Evolutionary conservation across 169 alveolate species (phyloP), one percentile per base, ranked within the genome.

Genomic region (Besnoitia besnoiti): DNA sequence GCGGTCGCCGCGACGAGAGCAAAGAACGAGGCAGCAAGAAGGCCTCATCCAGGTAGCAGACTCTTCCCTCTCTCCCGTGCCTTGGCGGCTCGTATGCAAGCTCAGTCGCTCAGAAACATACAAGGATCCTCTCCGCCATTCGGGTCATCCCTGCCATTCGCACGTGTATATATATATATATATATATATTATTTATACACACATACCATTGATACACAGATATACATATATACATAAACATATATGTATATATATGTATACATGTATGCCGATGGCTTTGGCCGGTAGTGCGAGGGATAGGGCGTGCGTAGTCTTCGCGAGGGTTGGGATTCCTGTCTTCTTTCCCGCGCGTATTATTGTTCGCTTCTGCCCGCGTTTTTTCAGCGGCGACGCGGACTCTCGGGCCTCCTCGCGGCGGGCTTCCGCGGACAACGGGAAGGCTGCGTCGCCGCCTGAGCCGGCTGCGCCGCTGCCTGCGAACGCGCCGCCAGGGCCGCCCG

Each of bases 401-500:
- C 82, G 47, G 3, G 14, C 82, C 1, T 7, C 82, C n/a, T 73
- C 82, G 14, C 46, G 30, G 12, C 46, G 47, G 27, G 16, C 82
- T 73, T 73, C 82, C 24, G 16, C 82, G 24, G 46, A 24, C 24
- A 73, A 16, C 24, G 67, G 67, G 12, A 42, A 73, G 19, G 12
- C 87, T 19, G 35, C 87, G 10, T 40, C 87, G 7, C 7, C 30
- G 61, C 61, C 21, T 51, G 79, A 5, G 80, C 82, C 1, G 62
- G 21, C 44, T 27, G 85, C 75, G 30, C 92, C 40, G 85, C 77
- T 21, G 87, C 88, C 50, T 7, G 30, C 62, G 47, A 82, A 3
- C 49, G 50, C 62, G 30, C 90, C 90, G 0, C 90, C 62, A 4
- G 75, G 75, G 61, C 88, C 47, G 46, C 92, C 73, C 10, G 27